These are phyloP conservation scores for Lippia alba DNA, from an alignment of 305 asterid species.

Conservation along the genomic window DNA sequence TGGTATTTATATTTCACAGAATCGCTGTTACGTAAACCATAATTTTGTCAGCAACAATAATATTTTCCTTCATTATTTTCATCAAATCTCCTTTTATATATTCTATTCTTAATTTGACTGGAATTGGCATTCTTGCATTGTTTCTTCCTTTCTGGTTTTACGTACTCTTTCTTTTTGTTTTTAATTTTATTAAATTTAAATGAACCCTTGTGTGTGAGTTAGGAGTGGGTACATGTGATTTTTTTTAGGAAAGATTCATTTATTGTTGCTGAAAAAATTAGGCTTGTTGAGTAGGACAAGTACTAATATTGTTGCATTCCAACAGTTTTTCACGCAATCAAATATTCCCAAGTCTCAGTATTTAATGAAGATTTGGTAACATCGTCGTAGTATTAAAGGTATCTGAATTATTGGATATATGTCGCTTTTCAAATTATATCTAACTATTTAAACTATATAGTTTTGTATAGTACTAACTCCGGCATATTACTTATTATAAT, in stretches of 20 bases:
- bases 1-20: too few species aligned
- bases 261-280: not conserved
- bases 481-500: too few species aligned
- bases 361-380: constrained; percentile 5
- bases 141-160: too few species aligned
- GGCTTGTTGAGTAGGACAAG: not conserved
- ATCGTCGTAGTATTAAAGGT: constrained; percentile 5
- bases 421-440: constrained; percentile 1
- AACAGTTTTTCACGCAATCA: not conserved
- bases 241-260: not conserved
- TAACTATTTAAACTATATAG: not conserved
- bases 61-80: too few species aligned
- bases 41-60: too few species aligned
- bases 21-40: too few species aligned
- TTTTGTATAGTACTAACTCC: not conserved
- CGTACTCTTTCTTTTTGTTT: too few species aligned
- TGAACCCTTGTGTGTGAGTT: too few species aligned
- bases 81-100: too few species aligned
- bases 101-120: not conserved
- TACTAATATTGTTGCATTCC: not conserved
- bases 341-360: not conserved
- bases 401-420: constrained; percentile 20
- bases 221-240: too few species aligned
- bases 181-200: too few species aligned
- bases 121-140: not conserved